Evolutionary conservation across 2,329 filamentous ascomycete species (phyloP), one percentile per base, ranked within the genome.

Genomic region (Leptographium lundbergii): DNA sequence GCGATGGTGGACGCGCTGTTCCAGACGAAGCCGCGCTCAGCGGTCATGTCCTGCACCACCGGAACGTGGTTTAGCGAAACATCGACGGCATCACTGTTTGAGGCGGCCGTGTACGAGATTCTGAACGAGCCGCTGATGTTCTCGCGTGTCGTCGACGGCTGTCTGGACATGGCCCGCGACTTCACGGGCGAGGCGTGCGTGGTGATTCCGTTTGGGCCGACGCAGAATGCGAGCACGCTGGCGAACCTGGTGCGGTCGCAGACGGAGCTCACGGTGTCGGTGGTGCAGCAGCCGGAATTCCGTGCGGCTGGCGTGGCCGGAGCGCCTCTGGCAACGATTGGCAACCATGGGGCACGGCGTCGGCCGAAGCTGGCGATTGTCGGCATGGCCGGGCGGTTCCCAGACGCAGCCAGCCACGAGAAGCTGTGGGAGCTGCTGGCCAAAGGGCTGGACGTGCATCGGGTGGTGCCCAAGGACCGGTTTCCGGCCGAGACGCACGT

Each of bases 361-460:
- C 72, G 81, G 66, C 81, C 82, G 68, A 91, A 91, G 71, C 81
- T 95, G 62, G 90, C 90, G 60, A 91, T 95, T 62, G 87, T 95
- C 39, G 90, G 90, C 57, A 88, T 90, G 81, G 81, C 88, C 53
- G 87, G 88, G 56, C 81, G 88, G 56, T 91, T 89, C 69, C 88
- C 88, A 1, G 84, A 87, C 65, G 85, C 87, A 56, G 85, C 82
- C 19, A 86, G 79, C 66, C 80, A 84, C 61, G 85, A 90, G 60
- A 81, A 81, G 59, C 81, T 91, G 34, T 91, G 88, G 88, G 83
- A 89, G 61, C 75, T 91, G 4, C 77, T 91, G 24, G 81, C 85
- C 68, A 84, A 87, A 70, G 88, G 88, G 14, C 78, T 89, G 9
- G 87, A 90, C 69, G 87, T 89, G 36, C 86, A 89, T 68, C 78